Conservation (phyloP, 1,139 yeast species). For the Geotrichum reessii region DNA sequence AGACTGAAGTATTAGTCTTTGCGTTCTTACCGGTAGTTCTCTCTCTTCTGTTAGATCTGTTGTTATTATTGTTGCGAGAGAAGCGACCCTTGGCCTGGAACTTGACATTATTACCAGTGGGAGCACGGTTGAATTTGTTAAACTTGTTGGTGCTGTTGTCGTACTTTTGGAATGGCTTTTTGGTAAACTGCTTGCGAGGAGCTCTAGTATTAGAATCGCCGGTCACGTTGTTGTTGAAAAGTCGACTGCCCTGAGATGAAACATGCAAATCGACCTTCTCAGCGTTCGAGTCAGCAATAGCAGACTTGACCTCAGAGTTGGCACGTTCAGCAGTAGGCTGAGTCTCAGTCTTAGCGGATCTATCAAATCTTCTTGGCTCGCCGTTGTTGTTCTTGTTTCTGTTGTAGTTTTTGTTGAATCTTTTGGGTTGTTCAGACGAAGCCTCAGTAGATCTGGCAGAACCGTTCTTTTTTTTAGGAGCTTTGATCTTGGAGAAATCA, state of each 20-base stretch:
- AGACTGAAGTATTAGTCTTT: neutral
- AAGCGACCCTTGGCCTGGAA: conserved; percentile 7
- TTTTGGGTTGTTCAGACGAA: neutral
- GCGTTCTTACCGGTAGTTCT: neutral
- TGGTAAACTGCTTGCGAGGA: neutral
- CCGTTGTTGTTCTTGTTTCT: conserved; percentile 5
- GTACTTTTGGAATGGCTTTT: conserved; percentile 7
- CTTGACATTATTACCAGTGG: neutral
- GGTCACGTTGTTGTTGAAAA: conserved; percentile 7
- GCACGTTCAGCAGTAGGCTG: neutral
- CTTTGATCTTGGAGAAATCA: conserved; percentile 2
- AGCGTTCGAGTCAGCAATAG: conserved; percentile 7
- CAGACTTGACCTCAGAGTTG: conserved; percentile 10
- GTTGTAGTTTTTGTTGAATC: neutral
- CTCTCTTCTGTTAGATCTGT: conserved; percentile 2
- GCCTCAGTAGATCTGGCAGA: neutral
- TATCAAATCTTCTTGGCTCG: neutral
- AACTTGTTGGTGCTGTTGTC: conserved; percentile 2
- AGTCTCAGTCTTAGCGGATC: conserved; percentile 5
- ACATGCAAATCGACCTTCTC: conserved; percentile 25
- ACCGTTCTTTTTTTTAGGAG: neutral
- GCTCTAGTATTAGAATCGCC: neutral
- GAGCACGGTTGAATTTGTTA: neutral
- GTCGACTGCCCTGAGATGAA: conserved; percentile 16
- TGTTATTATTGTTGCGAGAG: conserved; percentile 1